Percentiles rank a stretch among this genome's conserved stretches.
Conservation (phyloP, 2,329 filamentous ascomycete species). For the Scopulariopsis brevicaulis region DNA sequence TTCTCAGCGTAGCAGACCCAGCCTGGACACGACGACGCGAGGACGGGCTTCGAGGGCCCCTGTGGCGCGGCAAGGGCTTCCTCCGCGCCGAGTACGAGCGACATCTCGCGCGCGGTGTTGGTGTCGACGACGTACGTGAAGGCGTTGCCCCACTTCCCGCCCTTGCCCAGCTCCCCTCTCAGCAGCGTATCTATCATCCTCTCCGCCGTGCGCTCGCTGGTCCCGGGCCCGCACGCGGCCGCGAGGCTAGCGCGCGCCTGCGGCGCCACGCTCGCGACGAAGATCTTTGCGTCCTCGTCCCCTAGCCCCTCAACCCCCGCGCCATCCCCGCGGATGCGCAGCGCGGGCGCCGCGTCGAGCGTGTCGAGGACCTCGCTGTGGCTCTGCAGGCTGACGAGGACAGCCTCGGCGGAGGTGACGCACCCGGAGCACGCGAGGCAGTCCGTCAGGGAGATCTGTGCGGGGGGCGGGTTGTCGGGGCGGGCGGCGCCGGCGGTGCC, state of each 20-base stretch:
- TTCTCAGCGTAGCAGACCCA: slow-evolving; percentile 99
- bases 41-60: slow-evolving; percentile 49
- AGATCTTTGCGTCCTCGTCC: slow-evolving; percentile 57
- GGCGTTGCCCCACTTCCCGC: slow-evolving; percentile 55
- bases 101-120: slow-evolving; percentile 69
- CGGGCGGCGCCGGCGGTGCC: slow-evolving; percentile 53
- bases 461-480: slow-evolving; percentile 44
- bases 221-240: slow-evolving; percentile 62
- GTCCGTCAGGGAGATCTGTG: slow-evolving; percentile 91
- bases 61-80: slow-evolving; percentile 33
- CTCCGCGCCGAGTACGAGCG: slow-evolving; percentile 67
- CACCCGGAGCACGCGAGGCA: slow-evolving; percentile 96
- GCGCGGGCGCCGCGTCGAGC: slow-evolving; percentile 54
- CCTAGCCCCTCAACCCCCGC: slow-evolving; percentile 39
- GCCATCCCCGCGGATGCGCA: slow-evolving; percentile 24
- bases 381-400: slow-evolving; percentile 90
- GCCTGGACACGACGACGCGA: slow-evolving; percentile 87
- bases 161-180: slow-evolving; percentile 24
- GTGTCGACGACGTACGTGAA: slow-evolving; percentile 92
- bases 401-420: slow-evolving; percentile 92
- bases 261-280: slow-evolving; percentile 86
- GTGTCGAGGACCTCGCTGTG: slow-evolving; percentile 82
- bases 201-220: slow-evolving; percentile 63
- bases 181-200: slow-evolving; percentile 77
- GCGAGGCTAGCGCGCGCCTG: slow-evolving; percentile 85